Conservation (phyloP, 2,329 filamentous ascomycete genomes). For the Bipolaris gigantea region DNA sequence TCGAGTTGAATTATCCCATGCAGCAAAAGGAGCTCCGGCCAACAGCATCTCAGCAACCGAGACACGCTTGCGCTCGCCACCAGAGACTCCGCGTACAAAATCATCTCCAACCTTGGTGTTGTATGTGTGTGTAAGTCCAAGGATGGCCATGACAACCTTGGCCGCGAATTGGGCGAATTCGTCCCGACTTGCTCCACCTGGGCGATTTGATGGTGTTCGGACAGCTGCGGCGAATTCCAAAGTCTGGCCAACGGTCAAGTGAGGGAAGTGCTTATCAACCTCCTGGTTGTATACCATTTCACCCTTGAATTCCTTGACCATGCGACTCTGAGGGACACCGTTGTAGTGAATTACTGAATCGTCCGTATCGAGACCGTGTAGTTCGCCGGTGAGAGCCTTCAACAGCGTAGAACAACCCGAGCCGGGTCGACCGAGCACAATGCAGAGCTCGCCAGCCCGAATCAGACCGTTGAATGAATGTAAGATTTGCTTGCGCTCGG, state of each 20-base stretch:
- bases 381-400: slow-evolving; percentile 63
- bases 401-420: slow-evolving; percentile 67
- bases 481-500: slow-evolving; percentile 59
- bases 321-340: slow-evolving; percentile 50
- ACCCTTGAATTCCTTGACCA: slow-evolving; percentile 53
- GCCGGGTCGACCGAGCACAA: slow-evolving; percentile 53
- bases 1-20: slow-evolving; percentile 53
- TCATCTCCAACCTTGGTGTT: slow-evolving; percentile 61
- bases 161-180: slow-evolving; percentile 52
- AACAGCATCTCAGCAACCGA: slow-evolving; percentile 59
- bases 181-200: slow-evolving; percentile 44
- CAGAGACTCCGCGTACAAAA: slow-evolving; percentile 63
- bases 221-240: slow-evolving; percentile 59
- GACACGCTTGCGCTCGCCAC: slow-evolving; percentile 64
- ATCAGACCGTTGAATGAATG: slow-evolving; percentile 57
- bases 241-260: slow-evolving; percentile 60
- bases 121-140: slow-evolving; percentile 59
- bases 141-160: slow-evolving; percentile 56
- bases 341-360: slow-evolving; percentile 63
- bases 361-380: slow-evolving; percentile 60
- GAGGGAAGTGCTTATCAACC: slow-evolving; percentile 58
- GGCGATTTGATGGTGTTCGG: slow-evolving; percentile 51
- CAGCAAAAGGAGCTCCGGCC: slow-evolving; percentile 44
- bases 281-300: slow-evolving; percentile 53
- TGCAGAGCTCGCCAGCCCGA: slow-evolving; percentile 53